Conservation (phyloP, 176 grass and related monocot species). For the Musa acuminata region DNA sequence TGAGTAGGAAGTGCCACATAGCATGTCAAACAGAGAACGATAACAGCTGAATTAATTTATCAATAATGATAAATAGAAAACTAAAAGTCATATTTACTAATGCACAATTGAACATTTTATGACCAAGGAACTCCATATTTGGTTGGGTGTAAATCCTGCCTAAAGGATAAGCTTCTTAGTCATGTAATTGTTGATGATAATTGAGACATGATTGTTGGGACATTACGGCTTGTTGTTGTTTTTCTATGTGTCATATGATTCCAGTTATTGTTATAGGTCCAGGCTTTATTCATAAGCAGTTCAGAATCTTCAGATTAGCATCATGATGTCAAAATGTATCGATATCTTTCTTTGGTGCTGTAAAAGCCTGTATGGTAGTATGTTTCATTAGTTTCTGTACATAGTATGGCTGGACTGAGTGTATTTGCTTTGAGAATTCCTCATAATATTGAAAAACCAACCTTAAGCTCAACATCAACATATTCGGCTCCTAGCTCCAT, state of each 20-base stretch:
- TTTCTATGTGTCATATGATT: too few relatives aligned
- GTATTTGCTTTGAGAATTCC: constrained; percentile 1
- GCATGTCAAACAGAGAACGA: background rate
- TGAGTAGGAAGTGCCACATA: constrained; percentile 7
- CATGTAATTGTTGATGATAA: background rate
- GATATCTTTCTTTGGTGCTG: background rate
- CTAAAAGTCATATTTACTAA: background rate
- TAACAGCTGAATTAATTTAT: background rate
- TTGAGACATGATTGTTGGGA: too few relatives aligned
- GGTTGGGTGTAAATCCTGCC: background rate
- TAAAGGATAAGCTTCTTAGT: background rate
- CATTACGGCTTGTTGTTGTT: too few relatives aligned
- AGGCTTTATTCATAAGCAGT: background rate
- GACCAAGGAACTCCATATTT: background rate
- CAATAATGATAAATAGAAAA: background rate
- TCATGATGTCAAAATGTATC: background rate
- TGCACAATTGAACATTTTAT: background rate
- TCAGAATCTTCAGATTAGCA: background rate
- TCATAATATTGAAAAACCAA: constrained; percentile 21
- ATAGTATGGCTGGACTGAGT: background rate
- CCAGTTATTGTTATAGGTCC: background rate
- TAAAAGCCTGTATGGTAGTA: background rate
- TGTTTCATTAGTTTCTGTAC: background rate
- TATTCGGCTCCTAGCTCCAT: constrained; percentile 92
- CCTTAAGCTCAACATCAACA: constrained; percentile 91